Evolutionary conservation across 345 rosid species (phyloP).

Genomic region (Pugionium cornutum): DNA sequence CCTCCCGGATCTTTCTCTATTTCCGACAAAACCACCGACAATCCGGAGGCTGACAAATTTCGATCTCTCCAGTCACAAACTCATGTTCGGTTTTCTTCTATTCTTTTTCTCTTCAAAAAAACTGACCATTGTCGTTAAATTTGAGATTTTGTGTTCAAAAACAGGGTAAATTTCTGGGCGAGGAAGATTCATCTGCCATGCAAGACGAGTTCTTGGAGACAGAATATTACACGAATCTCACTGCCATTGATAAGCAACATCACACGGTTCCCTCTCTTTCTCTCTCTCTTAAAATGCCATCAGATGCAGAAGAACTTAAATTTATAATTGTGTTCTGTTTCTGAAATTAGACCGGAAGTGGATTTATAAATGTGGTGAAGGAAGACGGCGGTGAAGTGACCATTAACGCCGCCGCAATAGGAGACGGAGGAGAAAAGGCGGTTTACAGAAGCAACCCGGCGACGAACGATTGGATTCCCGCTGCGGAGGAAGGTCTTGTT

Average conservation of each 20-base stretch:
- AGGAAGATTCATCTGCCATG: constrained; percentile 21
- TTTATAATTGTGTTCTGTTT: constrained; percentile 8
- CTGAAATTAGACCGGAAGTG: constrained; percentile 60
- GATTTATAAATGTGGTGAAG: constrained; percentile 55
- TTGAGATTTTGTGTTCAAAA: background rate
- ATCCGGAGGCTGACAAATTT: constrained; percentile 61
- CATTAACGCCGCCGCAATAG: background rate
- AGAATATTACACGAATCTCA: constrained; percentile 56
- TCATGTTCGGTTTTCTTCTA: constrained; percentile 33
- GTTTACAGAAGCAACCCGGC: constrained; percentile 63
- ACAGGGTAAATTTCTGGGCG: constrained; percentile 42
- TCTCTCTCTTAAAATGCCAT: background rate
- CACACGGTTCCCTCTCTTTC: constrained; percentile 51
- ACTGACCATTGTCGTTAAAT: background rate
- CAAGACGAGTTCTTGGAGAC: constrained; percentile 68
- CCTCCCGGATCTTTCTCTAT: constrained; percentile 25
- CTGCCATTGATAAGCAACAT: constrained; percentile 66
- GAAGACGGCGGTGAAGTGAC: constrained; percentile 42
- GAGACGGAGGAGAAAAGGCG: constrained; percentile 34
- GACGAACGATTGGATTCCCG: constrained; percentile 73
- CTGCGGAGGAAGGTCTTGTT: constrained; percentile 37
- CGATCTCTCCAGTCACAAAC: constrained; percentile 57
- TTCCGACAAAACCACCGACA: constrained; percentile 29
- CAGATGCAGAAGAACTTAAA: background rate
- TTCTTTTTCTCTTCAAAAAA: constrained; percentile 5